phyloP scores from a whole-genome alignment of 2,329 filamentous ascomycete species.

The Ophiostoma sp. region DNA sequence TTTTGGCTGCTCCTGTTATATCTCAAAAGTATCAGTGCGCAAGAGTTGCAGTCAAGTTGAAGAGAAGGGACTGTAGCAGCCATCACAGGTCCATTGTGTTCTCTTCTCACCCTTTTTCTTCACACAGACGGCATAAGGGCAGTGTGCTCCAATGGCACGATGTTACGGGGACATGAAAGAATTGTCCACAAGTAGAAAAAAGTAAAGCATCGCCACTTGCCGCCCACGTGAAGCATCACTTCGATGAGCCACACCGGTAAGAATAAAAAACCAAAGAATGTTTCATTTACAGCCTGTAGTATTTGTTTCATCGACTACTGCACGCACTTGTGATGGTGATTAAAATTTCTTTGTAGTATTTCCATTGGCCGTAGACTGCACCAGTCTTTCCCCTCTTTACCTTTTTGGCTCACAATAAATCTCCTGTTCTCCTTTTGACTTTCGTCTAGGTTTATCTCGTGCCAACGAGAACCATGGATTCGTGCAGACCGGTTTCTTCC shows the following conservation, averaged over 20 bases:
- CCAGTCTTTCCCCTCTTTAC: background rate
- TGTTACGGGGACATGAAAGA: background rate
- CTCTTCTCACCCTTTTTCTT: background rate
- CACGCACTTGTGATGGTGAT: background rate
- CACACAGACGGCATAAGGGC: background rate
- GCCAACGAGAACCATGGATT: background rate
- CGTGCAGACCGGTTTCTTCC: background rate
- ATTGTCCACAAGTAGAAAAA: background rate
- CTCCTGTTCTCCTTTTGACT: background rate
- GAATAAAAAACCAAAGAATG: background rate
- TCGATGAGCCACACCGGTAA: background rate
- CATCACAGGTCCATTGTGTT: conserved; percentile 11
- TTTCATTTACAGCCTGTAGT: background rate
- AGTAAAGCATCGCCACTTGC: background rate
- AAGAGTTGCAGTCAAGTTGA: background rate
- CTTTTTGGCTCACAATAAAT: background rate
- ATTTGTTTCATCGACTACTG: conserved; percentile 14
- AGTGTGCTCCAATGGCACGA: background rate
- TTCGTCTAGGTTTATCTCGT: background rate
- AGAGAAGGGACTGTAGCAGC: background rate
- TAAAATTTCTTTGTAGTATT: background rate
- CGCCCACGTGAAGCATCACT: background rate
- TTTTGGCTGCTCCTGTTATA: background rate
- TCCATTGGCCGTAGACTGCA: background rate
- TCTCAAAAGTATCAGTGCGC: background rate